Evolutionary conservation across 441 rosid genomes (phyloP).

Genomic region (Melastoma candidum): DNA sequence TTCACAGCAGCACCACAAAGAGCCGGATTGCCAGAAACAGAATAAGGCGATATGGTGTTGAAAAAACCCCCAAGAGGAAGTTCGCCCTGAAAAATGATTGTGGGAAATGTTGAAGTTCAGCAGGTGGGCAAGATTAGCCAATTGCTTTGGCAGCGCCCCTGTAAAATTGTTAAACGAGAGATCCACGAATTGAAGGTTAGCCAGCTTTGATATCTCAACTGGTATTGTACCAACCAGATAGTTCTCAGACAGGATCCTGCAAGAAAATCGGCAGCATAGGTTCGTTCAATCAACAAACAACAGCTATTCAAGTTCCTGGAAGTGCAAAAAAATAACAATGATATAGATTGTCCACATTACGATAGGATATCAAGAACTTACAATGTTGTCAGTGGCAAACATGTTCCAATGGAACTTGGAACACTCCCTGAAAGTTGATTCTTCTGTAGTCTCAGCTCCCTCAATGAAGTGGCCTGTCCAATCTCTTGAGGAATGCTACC

Average conservation of each 20-base stretch:
- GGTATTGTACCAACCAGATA: slow-evolving; percentile 40
- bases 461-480: slow-evolving; percentile 42
- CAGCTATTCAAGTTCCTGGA: no score
- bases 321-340: no score
- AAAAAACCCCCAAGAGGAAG: slow-evolving; percentile 63
- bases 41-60: slow-evolving; percentile 44
- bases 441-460: slow-evolving; percentile 37
- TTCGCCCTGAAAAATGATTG: slow-evolving; percentile 52
- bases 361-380: slow-evolving; percentile 25
- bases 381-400: slow-evolving; percentile 41
- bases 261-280: no score
- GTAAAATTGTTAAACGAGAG: slow-evolving; percentile 42
- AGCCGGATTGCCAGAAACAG: slow-evolving; percentile 48
- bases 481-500: slow-evolving; percentile 49
- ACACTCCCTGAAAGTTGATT: slow-evolving; percentile 39
- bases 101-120: slow-evolving; percentile 57
- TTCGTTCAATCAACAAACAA: no score
- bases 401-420: slow-evolving; percentile 43
- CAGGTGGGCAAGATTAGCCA: slow-evolving; percentile 54
- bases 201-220: slow-evolving; percentile 33
- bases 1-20: slow-evolving; percentile 61
- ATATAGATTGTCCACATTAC: no score
- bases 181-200: slow-evolving; percentile 41
- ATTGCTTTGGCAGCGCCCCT: slow-evolving; percentile 52
- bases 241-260: slow-evolving; percentile 47